phyloP scores from a whole-genome alignment of 305 asterid genomes.

The Andrographis paniculata region DNA sequence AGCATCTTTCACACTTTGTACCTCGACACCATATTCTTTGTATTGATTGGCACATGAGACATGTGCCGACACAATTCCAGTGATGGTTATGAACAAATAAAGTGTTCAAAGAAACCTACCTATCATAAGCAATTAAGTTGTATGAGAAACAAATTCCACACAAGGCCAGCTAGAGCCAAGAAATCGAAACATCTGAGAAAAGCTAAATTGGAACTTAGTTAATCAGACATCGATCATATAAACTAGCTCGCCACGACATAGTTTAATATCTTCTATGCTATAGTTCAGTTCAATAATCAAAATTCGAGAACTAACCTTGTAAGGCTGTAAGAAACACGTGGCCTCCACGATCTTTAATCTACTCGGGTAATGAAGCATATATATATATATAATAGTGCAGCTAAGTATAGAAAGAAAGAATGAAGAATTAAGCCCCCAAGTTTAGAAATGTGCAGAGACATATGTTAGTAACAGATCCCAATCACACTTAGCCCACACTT shows the following conservation, averaged over 20 bases:
- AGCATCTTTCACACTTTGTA: constrained; percentile 15
- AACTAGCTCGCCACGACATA: too few relatives aligned
- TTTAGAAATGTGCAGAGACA: constrained; percentile 21
- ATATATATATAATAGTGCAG: background rate
- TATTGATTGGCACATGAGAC: constrained; percentile 1
- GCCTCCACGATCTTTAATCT: too few relatives aligned
- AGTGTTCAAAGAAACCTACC: too few relatives aligned
- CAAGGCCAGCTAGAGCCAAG: background rate
- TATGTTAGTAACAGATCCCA: constrained; percentile 31
- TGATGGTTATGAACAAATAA: too few relatives aligned
- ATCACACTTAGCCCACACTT: constrained; percentile 32
- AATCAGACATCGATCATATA: too few relatives aligned
- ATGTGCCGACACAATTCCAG: constrained; percentile 3
- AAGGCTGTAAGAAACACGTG: too few relatives aligned
- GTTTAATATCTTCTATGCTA: too few relatives aligned
- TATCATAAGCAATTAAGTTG: too few relatives aligned
- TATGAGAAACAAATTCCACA: background rate
- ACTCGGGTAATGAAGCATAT: too few relatives aligned
- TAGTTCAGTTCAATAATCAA: too few relatives aligned
- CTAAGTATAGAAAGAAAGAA: too few relatives aligned
- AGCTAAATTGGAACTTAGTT: background rate
- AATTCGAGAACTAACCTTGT: too few relatives aligned
- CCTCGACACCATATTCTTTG: background rate
- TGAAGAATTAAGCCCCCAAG: background rate
- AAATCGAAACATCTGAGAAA: background rate